A percentile compares a stretch with the other conserved stretches of the same genome.
Conservation (phyloP, 2,329 filamentous ascomycete species). For the Botrytis galanthina region DNA sequence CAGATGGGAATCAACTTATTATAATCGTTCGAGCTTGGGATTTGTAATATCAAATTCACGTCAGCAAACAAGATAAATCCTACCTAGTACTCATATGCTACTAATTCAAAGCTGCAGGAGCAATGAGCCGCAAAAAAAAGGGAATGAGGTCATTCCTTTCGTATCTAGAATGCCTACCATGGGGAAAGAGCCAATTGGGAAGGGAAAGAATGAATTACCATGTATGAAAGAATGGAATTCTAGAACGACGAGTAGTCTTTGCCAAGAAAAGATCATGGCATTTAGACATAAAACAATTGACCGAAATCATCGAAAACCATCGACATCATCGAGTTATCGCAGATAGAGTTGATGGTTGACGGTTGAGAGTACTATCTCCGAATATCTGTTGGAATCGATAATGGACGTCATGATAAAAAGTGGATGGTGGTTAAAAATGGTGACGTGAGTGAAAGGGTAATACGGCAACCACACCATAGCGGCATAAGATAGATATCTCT, state of each 20-base stretch:
- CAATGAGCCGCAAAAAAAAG: neutral
- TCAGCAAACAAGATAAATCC: neutral
- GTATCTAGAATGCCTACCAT: neutral
- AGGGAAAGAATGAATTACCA: neutral
- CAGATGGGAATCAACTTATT: neutral
- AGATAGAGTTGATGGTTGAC: neutral
- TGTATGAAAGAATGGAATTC: neutral
- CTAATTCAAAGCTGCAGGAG: neutral
- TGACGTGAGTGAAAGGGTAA: constrained; percentile 1
- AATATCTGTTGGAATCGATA: neutral
- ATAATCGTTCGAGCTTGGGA: neutral
- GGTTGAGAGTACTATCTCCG: neutral
- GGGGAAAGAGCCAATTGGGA: constrained; percentile 1
- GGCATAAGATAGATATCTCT: neutral
- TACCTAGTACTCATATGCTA: neutral
- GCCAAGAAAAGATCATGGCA: neutral
- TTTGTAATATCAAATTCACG: neutral
- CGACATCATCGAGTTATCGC: neutral
- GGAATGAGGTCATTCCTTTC: constrained; percentile 3
- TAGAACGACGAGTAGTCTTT: neutral
- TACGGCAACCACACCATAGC: neutral
- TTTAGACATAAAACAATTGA: neutral
- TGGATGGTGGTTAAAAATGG: neutral
- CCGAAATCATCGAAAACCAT: neutral
- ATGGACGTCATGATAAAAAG: constrained; percentile 9